These are phyloP conservation scores for Cinnamomum micranthum DNA, from an alignment of 164 flowering plant species.

Conservation along the genomic window DNA sequence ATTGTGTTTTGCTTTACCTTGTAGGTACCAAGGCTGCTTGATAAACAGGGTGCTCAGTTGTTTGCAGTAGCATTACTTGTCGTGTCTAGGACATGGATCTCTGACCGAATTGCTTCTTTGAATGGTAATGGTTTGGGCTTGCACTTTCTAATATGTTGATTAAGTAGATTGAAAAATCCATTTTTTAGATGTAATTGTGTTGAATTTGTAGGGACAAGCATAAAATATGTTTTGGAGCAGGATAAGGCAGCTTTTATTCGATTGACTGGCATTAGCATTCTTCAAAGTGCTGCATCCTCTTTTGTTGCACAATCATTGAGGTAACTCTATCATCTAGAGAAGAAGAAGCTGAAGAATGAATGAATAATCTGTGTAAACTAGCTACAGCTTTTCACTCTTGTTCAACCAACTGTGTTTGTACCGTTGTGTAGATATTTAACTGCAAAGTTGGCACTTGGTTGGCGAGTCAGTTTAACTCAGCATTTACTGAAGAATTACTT, in stretches of 20 bases:
- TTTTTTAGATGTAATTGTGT: constrained; percentile 1
- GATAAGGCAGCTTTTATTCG: constrained; percentile 82
- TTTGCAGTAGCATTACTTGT: constrained; percentile 91
- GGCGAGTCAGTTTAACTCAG: constrained; percentile 92
- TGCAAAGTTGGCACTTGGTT: constrained; percentile 83
- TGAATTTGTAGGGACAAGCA: constrained; percentile 72
- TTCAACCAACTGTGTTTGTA: too few relatives aligned
- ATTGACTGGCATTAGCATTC: constrained; percentile 78
- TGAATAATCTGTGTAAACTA: too few relatives aligned
- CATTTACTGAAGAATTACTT: constrained; percentile 79
- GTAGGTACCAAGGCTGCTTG: constrained; percentile 88
- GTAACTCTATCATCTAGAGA: constrained; percentile 27
- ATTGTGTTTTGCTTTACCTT: constrained; percentile 8
- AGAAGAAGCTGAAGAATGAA: too few relatives aligned
- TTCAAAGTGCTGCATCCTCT: constrained; percentile 95
- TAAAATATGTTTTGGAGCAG: constrained; percentile 95
- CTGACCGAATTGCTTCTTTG: constrained; percentile 97
- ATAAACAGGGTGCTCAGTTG: constrained; percentile 89
- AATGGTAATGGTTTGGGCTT: constrained; percentile 52
- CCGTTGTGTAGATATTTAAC: constrained; percentile 62
- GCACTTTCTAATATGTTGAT: background rate
- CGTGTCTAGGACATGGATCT: constrained; percentile 87
- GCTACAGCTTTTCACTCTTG: too few relatives aligned
- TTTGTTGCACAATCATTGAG: constrained; percentile 92
- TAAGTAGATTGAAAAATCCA: background rate